phyloP scores from a whole-genome alignment of 352 stramenopile genomes.

The Phytophthora palmivora region DNA sequence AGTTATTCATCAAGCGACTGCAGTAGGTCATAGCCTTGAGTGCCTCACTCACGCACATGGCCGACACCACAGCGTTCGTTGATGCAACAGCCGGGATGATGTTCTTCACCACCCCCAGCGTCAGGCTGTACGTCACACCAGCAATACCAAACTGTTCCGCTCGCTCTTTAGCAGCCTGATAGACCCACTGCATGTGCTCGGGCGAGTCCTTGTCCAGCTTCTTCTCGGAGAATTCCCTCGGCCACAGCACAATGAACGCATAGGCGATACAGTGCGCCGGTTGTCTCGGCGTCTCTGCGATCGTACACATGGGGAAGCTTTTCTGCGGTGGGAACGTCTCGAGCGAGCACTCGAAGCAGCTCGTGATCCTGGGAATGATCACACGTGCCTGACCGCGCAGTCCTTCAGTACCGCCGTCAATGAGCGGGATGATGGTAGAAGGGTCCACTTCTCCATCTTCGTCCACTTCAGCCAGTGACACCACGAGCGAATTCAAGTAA shows the following conservation, averaged over 20 bases:
- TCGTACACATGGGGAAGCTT: constrained; percentile 98
- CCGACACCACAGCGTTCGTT: constrained; percentile 97
- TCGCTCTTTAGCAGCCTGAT: constrained; percentile 89
- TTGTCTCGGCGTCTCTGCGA: constrained; percentile 95
- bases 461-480: constrained; percentile 93
- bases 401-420: constrained; percentile 98
- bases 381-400: constrained; percentile 98
- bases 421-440: constrained; percentile 97
- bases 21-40: constrained; percentile 97
- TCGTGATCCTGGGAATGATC: constrained; percentile 97
- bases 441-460: constrained; percentile 79
- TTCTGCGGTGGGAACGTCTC: constrained; percentile 97
- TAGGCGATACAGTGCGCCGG: constrained; percentile 98
- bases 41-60: constrained; percentile 96
- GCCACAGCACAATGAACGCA: constrained; percentile 96
- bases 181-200: constrained; percentile 98
- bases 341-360: constrained; percentile 99
- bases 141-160: constrained; percentile 95
- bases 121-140: constrained; percentile 97
- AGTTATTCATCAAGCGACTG: constrained; percentile 97
- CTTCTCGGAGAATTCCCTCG: constrained; percentile 93
- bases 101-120: constrained; percentile 98
- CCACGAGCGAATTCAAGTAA: constrained; percentile 97
- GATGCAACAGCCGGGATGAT: constrained; percentile 98
- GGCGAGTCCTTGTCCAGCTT: constrained; percentile 97